Evolutionary conservation across 1,284 basidiomycete genomes (phyloP).

Genomic region (Flammula alnicola): DNA sequence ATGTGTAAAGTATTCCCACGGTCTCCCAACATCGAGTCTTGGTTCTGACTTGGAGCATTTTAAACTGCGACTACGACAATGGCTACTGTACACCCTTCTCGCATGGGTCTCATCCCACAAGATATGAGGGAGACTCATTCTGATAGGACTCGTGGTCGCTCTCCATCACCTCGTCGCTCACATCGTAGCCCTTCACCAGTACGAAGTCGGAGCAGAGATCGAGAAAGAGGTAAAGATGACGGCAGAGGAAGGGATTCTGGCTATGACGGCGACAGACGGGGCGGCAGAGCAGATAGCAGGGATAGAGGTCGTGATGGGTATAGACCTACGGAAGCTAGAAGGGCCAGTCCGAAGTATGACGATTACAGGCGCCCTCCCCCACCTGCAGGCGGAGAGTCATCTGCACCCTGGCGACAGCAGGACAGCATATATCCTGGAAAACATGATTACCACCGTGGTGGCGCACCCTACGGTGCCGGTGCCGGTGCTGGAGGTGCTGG

Average conservation of each 20-base stretch:
- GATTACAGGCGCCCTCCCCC: constrained; percentile 45
- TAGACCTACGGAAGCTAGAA: constrained; percentile 28
- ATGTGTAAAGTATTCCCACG: too few relatives aligned
- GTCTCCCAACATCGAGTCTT: too few relatives aligned
- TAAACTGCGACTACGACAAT: constrained; percentile 40
- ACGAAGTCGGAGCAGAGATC: constrained; percentile 28
- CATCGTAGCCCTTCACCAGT: constrained; percentile 26
- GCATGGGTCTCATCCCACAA: constrained; percentile 59
- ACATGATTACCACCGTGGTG: constrained; percentile 31
- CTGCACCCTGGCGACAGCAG: constrained; percentile 49
- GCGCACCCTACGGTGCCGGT: constrained; percentile 41
- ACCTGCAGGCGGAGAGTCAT: constrained; percentile 28
- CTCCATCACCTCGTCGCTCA: constrained; percentile 36
- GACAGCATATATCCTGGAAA: constrained; percentile 55
- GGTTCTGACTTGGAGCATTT: too few relatives aligned
- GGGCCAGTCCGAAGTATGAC: constrained; percentile 51
- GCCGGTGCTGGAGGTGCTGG: neutral
- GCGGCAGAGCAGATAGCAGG: constrained; percentile 24
- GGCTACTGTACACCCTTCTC: constrained; percentile 69
- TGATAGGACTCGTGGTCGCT: constrained; percentile 27
- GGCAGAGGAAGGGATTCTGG: constrained; percentile 17
- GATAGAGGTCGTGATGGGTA: constrained; percentile 25
- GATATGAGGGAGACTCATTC: constrained; percentile 32
- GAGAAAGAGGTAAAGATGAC: constrained; percentile 22
- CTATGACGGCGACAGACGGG: constrained; percentile 19